Base-by-base conservation (phyloP, 2,329 filamentous ascomycete species). In the Cladosporium sp. region DNA sequence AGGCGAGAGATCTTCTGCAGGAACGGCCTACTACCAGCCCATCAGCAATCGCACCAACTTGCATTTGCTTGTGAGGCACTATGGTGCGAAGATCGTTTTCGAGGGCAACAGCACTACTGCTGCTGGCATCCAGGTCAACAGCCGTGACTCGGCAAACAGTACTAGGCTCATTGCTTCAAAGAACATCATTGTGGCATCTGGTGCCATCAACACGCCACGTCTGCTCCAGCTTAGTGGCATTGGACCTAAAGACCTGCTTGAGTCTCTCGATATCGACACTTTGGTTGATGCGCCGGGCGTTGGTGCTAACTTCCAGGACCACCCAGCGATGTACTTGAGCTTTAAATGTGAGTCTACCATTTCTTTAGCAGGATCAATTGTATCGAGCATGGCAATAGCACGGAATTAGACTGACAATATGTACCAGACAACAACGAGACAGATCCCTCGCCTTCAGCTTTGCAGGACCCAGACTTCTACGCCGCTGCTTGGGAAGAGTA, bases 171-270 rank as follows among this genome's bases (percentile, higher is more conserved):
- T 79, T 26, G 73, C 68, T 24, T 78, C 76, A 1, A 14, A 3
- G 76, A 79, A 0, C 78, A 81, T 2, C 36, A 38, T 65, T 15
- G 74, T 90, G 1, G 83, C 83, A 3, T 86, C 86, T 0, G 88
- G 88, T 0, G 83, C 81, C 28, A 77, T 85, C 44, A 82, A 84
- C 72, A 87, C 84, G 11, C 88, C 83, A 4, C 86, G 84, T 74
- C 78, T 87, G n/a, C 81, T 85, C 15, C 87, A 90, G 68, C 77
- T 88, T 1, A 88, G 86, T 0, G 88, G 88, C 0, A 81, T 90
- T 49, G 88, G 88, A 3, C 78, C 81, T 57, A 76, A 78, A 2
- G 71, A 78, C 0, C 71, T 87, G 5, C 80, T 89, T 1, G 72
- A 80, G 41, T 76, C 76, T 21, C 79, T 82, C 0, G 81, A 80